Base-by-base conservation (phyloP, 352 stramenopile genomes). In the Pythium periplocum region DNA sequence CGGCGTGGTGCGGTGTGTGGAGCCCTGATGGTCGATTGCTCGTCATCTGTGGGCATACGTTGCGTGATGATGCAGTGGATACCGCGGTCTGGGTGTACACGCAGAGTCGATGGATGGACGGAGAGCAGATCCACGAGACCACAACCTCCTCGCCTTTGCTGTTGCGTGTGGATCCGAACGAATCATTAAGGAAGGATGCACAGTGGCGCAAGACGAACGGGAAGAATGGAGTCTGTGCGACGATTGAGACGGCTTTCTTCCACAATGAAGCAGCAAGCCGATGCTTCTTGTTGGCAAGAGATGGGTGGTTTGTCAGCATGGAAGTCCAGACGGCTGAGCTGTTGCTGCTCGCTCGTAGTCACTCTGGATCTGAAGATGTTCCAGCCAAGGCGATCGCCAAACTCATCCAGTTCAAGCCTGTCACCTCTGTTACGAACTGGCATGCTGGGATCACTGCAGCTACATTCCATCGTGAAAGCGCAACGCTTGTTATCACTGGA, bases 11-110 rank as follows among this genome's bases (percentile, higher is more conserved):
- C 34, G 53, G 43, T 6, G 32, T 45, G 4, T 68, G 61, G 80
- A 91, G 76, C 61, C 59, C 70, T 11, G 73, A 89, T 51, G 64
- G 59, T 5, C 61, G 69, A 6, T 71, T 82, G 53, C 55, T 91
- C 32, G 57, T 86, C 37, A 44, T 89, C 9, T 59, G 59, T 12
- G 78, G 78, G 6, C 11, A 45, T 8, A 51, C 52, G 26, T 32
- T 72, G 12, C n/a, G 43, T 30, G 40, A 9, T 39, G 52, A 70
- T 30, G 62, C 48, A 17, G 71, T 66, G 45, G 50, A 35, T 9
- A 7, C 10, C 1, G 45, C 35, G 4, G 5, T 91, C 32, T 89
- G 74, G 76, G 38, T 91, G 26, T 67, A 72, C 45, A 63, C 73
- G 0, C 57, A 64, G 11, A 47, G 65, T 36, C 47, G 70, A 30